A percentile compares a stretch with the other conserved stretches of the same genome.
Evolutionary conservation across 129 eudicot species (phyloP).

Genomic region (Tanacetum coccineum): DNA sequence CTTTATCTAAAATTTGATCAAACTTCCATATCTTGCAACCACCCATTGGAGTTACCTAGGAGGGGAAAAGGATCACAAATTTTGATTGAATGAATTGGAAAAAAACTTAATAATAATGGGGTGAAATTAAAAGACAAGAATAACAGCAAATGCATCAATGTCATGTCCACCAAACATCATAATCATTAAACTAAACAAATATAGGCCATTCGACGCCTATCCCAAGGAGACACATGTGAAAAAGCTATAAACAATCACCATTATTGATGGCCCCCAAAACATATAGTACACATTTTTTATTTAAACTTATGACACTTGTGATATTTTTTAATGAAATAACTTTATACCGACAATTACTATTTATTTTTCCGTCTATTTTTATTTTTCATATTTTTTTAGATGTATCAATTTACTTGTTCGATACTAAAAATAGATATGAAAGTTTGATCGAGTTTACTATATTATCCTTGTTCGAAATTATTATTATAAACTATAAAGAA

Average conservation of each 20-base stretch:
- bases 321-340: background rate
- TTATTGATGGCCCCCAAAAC: slow-evolving; percentile 19
- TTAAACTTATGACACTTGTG: background rate
- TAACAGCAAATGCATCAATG: slow-evolving; percentile 21
- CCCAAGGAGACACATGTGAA: slow-evolving; percentile 20
- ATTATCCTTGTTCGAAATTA: too few species aligned
- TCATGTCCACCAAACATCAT: slow-evolving; percentile 28
- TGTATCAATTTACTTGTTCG: too few species aligned
- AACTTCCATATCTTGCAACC: slow-evolving; percentile 23
- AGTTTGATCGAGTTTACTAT: too few species aligned
- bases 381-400: too few species aligned
- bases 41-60: slow-evolving; percentile 13
- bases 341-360: too few species aligned
- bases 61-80: slow-evolving; percentile 25
- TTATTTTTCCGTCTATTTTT: too few species aligned
- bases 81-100: slow-evolving; percentile 9
- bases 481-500: too few species aligned
- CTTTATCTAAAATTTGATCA: too few species aligned
- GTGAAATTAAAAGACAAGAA: slow-evolving; percentile 20
- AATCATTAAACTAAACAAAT: slow-evolving; percentile 31
- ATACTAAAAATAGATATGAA: too few species aligned
- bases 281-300: slow-evolving; percentile 1
- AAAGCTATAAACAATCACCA: slow-evolving; percentile 13
- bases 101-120: slow-evolving; percentile 1
- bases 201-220: slow-evolving; percentile 37